phyloP scores from a whole-genome alignment of 164 flowering plant genomes.

The Liriodendron chinense region DNA sequence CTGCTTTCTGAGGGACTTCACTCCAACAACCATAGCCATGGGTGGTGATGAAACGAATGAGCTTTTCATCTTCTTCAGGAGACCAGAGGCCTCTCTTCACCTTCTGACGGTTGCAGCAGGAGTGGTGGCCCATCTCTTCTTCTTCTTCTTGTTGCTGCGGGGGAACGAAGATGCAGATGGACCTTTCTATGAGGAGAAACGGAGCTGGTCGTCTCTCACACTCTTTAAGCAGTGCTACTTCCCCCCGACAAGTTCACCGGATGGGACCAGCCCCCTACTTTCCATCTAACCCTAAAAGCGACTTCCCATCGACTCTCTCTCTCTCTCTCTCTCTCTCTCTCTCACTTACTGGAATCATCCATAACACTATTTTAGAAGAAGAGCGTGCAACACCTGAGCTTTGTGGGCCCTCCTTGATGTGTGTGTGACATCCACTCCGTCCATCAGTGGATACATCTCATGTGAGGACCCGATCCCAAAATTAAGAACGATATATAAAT shows the following conservation, averaged over 20 bases:
- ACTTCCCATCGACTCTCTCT: constrained; percentile 36
- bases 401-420: no score
- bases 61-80: constrained; percentile 86
- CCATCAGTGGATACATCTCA: no score
- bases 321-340: constrained; percentile 1
- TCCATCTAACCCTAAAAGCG: constrained; percentile 80
- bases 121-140: constrained; percentile 64
- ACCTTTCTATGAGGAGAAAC: not conserved
- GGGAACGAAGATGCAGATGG: not conserved
- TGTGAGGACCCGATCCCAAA: no score
- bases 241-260: constrained; percentile 31
- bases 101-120: constrained; percentile 89
- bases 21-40: constrained; percentile 96
- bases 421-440: no score
- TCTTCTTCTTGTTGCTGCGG: not conserved
- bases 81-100: constrained; percentile 95
- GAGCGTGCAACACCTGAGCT: no score
- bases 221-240: constrained; percentile 4
- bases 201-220: not conserved
- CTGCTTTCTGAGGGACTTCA: constrained; percentile 51
- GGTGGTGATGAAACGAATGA: constrained; percentile 62
- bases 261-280: constrained; percentile 31
- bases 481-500: no score
- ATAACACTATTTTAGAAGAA: no score
- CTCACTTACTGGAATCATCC: not conserved